phyloP scores from a whole-genome alignment of 1,284 basidiomycete genomes.

The Ustilago loliicola region DNA sequence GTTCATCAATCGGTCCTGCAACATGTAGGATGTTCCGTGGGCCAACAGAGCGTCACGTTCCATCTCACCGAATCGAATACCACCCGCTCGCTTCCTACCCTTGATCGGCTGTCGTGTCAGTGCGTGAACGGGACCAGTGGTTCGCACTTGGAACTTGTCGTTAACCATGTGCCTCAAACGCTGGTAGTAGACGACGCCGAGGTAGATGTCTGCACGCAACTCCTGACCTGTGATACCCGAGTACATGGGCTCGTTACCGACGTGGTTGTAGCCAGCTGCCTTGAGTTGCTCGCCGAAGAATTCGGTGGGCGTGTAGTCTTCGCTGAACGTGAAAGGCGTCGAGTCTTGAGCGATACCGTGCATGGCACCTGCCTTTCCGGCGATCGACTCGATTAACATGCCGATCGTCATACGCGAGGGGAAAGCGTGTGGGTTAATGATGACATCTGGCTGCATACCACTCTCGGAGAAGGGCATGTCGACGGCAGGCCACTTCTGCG shows the following conservation, averaged over 20 bases:
- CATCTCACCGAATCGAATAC: constrained; percentile 99
- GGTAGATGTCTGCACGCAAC: constrained; percentile 97
- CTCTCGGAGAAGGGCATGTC: constrained; percentile 99
- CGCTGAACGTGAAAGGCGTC: constrained; percentile 84
- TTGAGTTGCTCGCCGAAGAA: constrained; percentile 97
- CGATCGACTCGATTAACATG: constrained; percentile 99
- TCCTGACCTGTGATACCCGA: constrained; percentile 98
- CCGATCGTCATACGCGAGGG: constrained; percentile 99
- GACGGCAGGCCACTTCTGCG: constrained; percentile 96
- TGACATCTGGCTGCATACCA: constrained; percentile 98
- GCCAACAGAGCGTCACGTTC: constrained; percentile 98
- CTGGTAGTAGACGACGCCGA: constrained; percentile 98
- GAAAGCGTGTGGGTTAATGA: constrained; percentile 99
- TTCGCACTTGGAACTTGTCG: constrained; percentile 99
- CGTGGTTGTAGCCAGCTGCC: constrained; percentile 96
- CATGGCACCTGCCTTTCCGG: constrained; percentile 97
- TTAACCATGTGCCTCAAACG: constrained; percentile 98
- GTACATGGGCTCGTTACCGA: constrained; percentile 99
- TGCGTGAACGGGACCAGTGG: constrained; percentile 95
- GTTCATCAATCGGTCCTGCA: constrained; percentile 99
- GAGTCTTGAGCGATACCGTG: constrained; percentile 98
- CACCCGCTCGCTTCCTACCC: constrained; percentile 97
- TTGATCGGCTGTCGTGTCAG: constrained; percentile 97
- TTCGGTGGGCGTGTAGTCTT: constrained; percentile 93
- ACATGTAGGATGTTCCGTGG: constrained; percentile 96